Conservation (phyloP, 495 filamentous ascomycete genomes). For the Lophium mytilinum region DNA sequence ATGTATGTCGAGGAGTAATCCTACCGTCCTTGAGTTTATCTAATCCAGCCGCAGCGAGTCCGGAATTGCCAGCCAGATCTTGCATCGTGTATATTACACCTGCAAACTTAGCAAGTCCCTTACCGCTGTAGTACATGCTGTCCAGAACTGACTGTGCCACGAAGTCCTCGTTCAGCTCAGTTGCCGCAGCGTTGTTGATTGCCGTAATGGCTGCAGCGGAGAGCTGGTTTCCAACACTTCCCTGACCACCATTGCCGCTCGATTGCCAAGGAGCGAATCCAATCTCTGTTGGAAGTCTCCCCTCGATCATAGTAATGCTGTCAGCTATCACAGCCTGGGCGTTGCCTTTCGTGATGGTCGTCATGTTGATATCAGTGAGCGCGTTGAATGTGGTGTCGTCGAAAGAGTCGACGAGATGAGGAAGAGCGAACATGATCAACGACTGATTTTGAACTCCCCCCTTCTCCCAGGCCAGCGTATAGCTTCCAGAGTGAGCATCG, state of each 20-base stretch:
- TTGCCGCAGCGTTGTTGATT: conserved; percentile 49
- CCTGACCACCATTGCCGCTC: conserved; percentile 9
- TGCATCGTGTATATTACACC: conserved; percentile 59
- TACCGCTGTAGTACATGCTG: conserved; percentile 94
- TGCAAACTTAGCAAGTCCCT: conserved; percentile 86
- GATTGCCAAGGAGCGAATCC: conserved; percentile 69
- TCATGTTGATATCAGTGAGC: conserved; percentile 53
- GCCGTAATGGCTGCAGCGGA: conserved; percentile 43
- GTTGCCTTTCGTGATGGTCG: conserved; percentile 81
- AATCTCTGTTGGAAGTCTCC: conserved; percentile 61
- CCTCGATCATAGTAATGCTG: conserved; percentile 71
- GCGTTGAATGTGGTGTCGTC: conserved; percentile 54
- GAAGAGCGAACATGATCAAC: conserved; percentile 80
- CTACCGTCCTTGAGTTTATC: conserved; percentile 56
- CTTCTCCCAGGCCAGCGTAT: conserved; percentile 63
- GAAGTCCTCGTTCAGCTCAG: conserved; percentile 69
- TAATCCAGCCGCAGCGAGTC: conserved; percentile 54
- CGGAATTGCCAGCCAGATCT: conserved; percentile 53
- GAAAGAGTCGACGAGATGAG: conserved; percentile 77
- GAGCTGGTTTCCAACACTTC: conserved; percentile 43
- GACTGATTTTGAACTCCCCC: conserved; percentile 46
- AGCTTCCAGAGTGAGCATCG: conserved; percentile 53
- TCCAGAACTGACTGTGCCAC: conserved; percentile 61
- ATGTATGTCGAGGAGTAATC: no score
- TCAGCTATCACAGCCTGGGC: conserved; percentile 67